phyloP scores from a whole-genome alignment of 1,139 yeast genomes.

The Candida glucosophila region DNA sequence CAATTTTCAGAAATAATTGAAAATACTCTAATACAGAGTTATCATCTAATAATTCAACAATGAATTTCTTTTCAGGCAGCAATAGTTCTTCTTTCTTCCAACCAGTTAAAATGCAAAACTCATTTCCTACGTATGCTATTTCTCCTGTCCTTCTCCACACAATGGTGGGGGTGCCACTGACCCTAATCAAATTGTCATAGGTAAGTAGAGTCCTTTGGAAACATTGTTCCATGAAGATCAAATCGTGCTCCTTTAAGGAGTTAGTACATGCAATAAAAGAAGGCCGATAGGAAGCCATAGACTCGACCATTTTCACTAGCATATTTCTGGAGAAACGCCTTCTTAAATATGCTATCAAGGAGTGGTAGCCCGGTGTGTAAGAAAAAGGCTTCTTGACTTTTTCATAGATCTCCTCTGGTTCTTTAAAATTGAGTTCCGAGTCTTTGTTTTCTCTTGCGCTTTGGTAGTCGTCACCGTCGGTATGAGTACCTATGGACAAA shows the following conservation, averaged over 20 bases:
- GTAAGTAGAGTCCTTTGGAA: slow-evolving; percentile 87
- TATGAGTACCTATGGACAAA: slow-evolving; percentile 43
- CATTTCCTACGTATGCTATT: slow-evolving; percentile 88
- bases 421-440: slow-evolving; percentile 31
- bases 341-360: slow-evolving; percentile 64
- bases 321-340: slow-evolving; percentile 61
- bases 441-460: slow-evolving; percentile 12
- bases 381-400: slow-evolving; percentile 69
- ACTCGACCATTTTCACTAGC: slow-evolving; percentile 75
- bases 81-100: slow-evolving; percentile 71
- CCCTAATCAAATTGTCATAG: slow-evolving; percentile 74
- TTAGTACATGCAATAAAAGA: slow-evolving; percentile 89
- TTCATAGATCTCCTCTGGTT: slow-evolving; percentile 76
- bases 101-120: slow-evolving; percentile 83
- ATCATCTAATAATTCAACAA: slow-evolving; percentile 87
- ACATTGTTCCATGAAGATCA: slow-evolving; percentile 92
- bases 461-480: slow-evolving; percentile 26
- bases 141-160: slow-evolving; percentile 96
- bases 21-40: slow-evolving; percentile 81
- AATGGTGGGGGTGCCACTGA: slow-evolving; percentile 88
- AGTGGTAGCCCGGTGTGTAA: slow-evolving; percentile 87
- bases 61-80: slow-evolving; percentile 54
- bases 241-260: slow-evolving; percentile 79
- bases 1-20: slow-evolving; percentile 73
- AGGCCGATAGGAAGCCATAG: slow-evolving; percentile 86